These are phyloP conservation scores for Dactylellina leptospora DNA, from an alignment of 2,329 filamentous ascomycete genomes.

Conservation along the genomic window DNA sequence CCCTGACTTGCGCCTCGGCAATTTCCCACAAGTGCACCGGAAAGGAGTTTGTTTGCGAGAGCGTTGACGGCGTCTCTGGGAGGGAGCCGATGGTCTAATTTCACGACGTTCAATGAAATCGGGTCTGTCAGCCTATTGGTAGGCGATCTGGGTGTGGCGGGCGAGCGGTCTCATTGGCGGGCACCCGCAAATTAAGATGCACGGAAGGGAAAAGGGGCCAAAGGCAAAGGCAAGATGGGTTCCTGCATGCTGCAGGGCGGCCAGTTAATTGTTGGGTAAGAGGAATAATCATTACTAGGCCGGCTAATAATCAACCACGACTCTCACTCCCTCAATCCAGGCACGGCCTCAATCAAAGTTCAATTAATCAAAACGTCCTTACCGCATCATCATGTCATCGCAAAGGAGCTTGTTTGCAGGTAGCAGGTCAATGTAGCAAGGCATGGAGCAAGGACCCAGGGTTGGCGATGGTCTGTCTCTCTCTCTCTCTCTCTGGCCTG, in stretches of 20 bases:
- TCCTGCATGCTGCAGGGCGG: slow-evolving; percentile 49
- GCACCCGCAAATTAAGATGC: slow-evolving; percentile 8
- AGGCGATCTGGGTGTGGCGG: slow-evolving; percentile 23
- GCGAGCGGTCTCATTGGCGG: slow-evolving; percentile 24
- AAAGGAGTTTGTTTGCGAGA: not conserved
- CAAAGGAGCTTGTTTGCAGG: too few relatives aligned
- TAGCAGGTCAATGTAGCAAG: too few relatives aligned
- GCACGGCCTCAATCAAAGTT: too few relatives aligned
- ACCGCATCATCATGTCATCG: too few relatives aligned
- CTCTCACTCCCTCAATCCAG: too few relatives aligned
- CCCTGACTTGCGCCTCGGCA: slow-evolving; percentile 1
- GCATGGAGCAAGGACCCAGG: not conserved
- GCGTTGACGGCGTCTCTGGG: slow-evolving; percentile 20
- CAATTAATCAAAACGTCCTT: too few relatives aligned
- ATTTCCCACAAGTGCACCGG: slow-evolving; percentile 15
- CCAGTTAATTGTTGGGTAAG: too few relatives aligned
- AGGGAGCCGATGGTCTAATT: slow-evolving; percentile 13
- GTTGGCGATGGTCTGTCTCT: not conserved
- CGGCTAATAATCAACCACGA: too few relatives aligned
- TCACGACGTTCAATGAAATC: not conserved
- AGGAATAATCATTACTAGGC: too few relatives aligned
- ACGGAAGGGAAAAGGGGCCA: not conserved
- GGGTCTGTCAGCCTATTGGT: not conserved
- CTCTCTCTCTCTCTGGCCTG: not conserved
- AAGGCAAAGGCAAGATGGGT: slow-evolving; percentile 14